phyloP scores from a whole-genome alignment of 805 yeast species.

The Wickerhamomyces queroliae region DNA sequence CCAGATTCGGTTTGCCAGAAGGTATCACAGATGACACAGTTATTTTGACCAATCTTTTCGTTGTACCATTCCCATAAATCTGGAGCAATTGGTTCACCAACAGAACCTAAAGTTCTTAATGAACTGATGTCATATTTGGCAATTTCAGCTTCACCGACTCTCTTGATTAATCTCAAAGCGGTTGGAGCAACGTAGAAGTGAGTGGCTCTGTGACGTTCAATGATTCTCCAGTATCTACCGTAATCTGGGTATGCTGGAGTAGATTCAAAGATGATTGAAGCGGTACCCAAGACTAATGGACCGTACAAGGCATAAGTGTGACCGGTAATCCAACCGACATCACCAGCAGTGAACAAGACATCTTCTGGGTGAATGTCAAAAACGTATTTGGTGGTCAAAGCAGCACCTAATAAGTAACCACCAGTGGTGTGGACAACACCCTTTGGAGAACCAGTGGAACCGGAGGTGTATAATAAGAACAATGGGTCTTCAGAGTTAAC shows the following conservation, averaged over 20 bases:
- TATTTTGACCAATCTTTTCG: conserved; percentile 82
- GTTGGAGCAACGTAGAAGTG: conserved; percentile 99
- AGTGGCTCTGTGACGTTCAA: conserved; percentile 85
- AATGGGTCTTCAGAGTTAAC: conserved; percentile 92
- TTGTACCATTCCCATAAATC: conserved; percentile 99
- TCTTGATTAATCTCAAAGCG: conserved; percentile 83
- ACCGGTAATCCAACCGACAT: conserved; percentile 99
- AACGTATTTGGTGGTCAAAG: conserved; percentile 85
- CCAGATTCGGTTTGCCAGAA: conserved; percentile 99
- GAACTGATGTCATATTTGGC: conserved; percentile 76
- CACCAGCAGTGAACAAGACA: conserved; percentile 93
- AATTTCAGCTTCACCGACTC: conserved; percentile 85
- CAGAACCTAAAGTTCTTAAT: conserved; percentile 92
- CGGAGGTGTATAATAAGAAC: conserved; percentile 93
- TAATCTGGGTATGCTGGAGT: conserved; percentile 96
- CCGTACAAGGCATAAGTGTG: conserved; percentile 96
- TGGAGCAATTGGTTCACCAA: conserved; percentile 97
- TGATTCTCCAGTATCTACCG: conserved; percentile 95
- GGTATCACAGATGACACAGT: conserved; percentile 91
- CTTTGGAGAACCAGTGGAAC: conserved; percentile 97
- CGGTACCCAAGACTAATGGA: conserved; percentile 82
- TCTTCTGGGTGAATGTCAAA: conserved; percentile 91
- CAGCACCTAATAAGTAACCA: conserved; percentile 91
- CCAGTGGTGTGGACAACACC: conserved; percentile 96
- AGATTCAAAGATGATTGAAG: conserved; percentile 92